Evolutionary conservation across 169 alveolate species (phyloP).

Genomic region (Plasmodium cynomolgi): DNA sequence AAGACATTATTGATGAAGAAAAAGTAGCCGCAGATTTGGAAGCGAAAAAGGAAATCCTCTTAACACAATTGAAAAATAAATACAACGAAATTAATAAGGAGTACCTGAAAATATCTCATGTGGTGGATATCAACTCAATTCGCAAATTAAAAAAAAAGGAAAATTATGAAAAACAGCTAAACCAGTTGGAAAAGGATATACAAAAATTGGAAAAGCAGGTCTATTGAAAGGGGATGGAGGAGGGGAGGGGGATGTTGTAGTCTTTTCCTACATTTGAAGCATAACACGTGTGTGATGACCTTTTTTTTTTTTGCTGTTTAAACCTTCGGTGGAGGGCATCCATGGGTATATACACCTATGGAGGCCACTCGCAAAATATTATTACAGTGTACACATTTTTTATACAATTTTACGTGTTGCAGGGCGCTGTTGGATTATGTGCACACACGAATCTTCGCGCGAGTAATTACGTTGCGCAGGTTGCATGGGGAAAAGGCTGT

Average conservation of each 20-base stretch:
- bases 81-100: slow-evolving; percentile 73
- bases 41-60: slow-evolving; percentile 24
- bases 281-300: slow-evolving; percentile 1
- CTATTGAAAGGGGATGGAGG: neutral
- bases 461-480: neutral
- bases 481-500: neutral
- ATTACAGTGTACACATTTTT: neutral
- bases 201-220: slow-evolving; percentile 44
- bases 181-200: slow-evolving; percentile 70
- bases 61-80: slow-evolving; percentile 62
- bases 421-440: neutral
- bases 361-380: neutral
- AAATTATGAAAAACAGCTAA: slow-evolving; percentile 60
- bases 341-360: neutral
- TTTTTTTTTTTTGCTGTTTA: neutral
- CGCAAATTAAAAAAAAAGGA: slow-evolving; percentile 74
- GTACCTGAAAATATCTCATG: slow-evolving; percentile 72
- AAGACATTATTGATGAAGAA: slow-evolving; percentile 71
- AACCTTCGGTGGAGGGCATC: neutral
- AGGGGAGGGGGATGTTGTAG: neutral
- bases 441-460: neutral
- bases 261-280: neutral
- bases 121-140: slow-evolving; percentile 68
- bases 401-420: neutral
- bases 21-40: slow-evolving; percentile 61